Evolutionary conservation across 202 grass and related monocot genomes (phyloP).

Genomic region (Eragrostis tef): DNA sequence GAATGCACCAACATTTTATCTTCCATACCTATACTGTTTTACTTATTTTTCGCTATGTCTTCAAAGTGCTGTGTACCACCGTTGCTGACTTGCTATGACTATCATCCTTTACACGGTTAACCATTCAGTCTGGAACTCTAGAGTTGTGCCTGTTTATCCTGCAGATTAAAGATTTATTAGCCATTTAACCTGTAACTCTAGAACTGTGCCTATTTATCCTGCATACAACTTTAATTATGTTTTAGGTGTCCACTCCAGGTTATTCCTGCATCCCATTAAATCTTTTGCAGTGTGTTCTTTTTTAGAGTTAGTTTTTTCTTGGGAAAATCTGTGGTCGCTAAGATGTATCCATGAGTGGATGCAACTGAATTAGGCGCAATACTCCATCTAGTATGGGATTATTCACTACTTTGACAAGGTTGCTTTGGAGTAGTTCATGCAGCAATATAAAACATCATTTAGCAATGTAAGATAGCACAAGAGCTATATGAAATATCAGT

Average conservation of each 20-base stretch:
- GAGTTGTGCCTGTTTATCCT: conserved; percentile 10
- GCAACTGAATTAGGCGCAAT: conserved; percentile 15
- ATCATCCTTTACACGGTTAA: conserved; percentile 24
- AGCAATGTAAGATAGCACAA: background rate
- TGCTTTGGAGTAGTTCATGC: background rate
- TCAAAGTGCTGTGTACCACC: conserved; percentile 6
- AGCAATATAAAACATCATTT: conserved; percentile 25
- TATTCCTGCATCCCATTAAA: background rate
- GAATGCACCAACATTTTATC: conserved; percentile 21
- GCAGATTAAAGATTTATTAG: conserved; percentile 27
- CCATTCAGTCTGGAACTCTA: conserved; percentile 11
- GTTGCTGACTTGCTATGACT: conserved; percentile 14
- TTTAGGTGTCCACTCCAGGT: background rate
- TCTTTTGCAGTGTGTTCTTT: conserved; percentile 4
- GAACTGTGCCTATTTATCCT: background rate
- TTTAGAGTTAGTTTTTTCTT: background rate
- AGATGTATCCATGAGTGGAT: too few relatives aligned
- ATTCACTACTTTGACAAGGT: conserved; percentile 27
- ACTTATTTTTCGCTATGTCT: conserved; percentile 11
- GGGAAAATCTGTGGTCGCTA: background rate
- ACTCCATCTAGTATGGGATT: background rate
- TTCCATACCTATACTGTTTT: conserved; percentile 30
- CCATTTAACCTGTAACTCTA: background rate
- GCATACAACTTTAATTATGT: background rate
- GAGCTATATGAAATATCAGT: conserved; percentile 1